Conservation (phyloP, 2,329 filamentous ascomycete species). For the Periconia macrospinosa region DNA sequence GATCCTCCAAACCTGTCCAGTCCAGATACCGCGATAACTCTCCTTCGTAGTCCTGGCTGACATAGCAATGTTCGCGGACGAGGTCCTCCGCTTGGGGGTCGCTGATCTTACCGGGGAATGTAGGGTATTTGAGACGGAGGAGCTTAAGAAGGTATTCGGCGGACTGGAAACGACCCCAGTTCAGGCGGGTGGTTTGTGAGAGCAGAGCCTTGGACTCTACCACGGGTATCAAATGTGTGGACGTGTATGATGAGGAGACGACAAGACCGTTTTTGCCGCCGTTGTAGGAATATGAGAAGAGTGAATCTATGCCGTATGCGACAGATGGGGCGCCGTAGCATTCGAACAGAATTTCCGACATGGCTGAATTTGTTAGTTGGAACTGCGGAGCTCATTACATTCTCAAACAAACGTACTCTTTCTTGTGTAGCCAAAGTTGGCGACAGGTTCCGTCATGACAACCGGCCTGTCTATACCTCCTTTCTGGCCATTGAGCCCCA, state of each 20-base stretch:
- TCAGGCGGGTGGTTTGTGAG: conserved; percentile 81
- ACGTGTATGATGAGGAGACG: conserved; percentile 87
- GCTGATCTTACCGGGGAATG: conserved; percentile 83
- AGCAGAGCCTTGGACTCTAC: conserved; percentile 83
- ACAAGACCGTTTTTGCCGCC: conserved; percentile 84
- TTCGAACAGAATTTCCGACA: conserved; percentile 97
- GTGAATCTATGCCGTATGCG: conserved; percentile 91
- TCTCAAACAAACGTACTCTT: conserved; percentile 65
- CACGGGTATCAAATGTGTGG: conserved; percentile 93
- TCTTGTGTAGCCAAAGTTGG: conserved; percentile 84
- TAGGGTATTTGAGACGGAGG: conserved; percentile 86
- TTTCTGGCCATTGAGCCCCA: conserved; percentile 77
- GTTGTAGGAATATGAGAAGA: conserved; percentile 95
- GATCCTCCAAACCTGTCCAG: conserved; percentile 88
- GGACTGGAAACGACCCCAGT: conserved; percentile 91
- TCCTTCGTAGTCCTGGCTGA: conserved; percentile 79
- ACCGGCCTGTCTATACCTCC: conserved; percentile 82
- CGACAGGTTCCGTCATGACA: conserved; percentile 93
- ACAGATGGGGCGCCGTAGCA: conserved; percentile 89
- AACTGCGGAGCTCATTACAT: neutral
- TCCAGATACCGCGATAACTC: conserved; percentile 80
- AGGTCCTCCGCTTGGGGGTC: conserved; percentile 85
- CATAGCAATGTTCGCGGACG: conserved; percentile 84
- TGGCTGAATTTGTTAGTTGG: conserved; percentile 60
- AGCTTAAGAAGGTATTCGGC: conserved; percentile 91